Evolutionary conservation across 805 yeast genomes (phyloP).

Genomic region (Saturnispora besseyi): DNA sequence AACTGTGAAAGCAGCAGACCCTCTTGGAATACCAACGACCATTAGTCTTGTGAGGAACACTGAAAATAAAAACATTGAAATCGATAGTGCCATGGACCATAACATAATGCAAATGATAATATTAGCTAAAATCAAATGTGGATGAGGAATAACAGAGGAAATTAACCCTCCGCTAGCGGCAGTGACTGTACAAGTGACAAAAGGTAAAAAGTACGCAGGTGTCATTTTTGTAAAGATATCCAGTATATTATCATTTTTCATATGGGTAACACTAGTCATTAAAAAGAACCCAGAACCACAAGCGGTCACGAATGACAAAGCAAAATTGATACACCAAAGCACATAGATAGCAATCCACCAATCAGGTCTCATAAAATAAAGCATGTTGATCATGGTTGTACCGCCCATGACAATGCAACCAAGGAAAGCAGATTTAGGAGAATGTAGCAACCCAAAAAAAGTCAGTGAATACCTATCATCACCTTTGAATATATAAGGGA

Average conservation of each 20-base stretch:
- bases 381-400: conserved; percentile 52
- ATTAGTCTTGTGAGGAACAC: conserved; percentile 54
- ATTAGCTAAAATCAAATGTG: conserved; percentile 38
- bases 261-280: conserved; percentile 12
- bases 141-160: conserved; percentile 27
- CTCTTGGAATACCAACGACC: conserved; percentile 49
- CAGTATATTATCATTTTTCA: conserved; percentile 9
- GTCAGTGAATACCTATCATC: conserved; percentile 14
- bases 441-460: conserved; percentile 24
- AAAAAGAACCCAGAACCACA: conserved; percentile 52
- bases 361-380: conserved; percentile 32
- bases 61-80: conserved; percentile 34
- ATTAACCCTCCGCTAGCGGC: conserved; percentile 62
- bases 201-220: conserved; percentile 57
- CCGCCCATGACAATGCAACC: conserved; percentile 81
- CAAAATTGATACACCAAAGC: conserved; percentile 67
- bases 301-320: conserved; percentile 46
- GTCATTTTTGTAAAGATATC: conserved; percentile 34
- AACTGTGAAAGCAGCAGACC: conserved; percentile 46
- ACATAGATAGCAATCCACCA: conserved; percentile 46
- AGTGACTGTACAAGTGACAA: conserved; percentile 73
- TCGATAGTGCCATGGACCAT: conserved; percentile 56
- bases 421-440: conserved; percentile 49
- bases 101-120: conserved; percentile 46
- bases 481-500: conserved; percentile 18